phyloP scores from a whole-genome alignment of 2,329 filamentous ascomycete species.

The Pleurostoma richardsiae region DNA sequence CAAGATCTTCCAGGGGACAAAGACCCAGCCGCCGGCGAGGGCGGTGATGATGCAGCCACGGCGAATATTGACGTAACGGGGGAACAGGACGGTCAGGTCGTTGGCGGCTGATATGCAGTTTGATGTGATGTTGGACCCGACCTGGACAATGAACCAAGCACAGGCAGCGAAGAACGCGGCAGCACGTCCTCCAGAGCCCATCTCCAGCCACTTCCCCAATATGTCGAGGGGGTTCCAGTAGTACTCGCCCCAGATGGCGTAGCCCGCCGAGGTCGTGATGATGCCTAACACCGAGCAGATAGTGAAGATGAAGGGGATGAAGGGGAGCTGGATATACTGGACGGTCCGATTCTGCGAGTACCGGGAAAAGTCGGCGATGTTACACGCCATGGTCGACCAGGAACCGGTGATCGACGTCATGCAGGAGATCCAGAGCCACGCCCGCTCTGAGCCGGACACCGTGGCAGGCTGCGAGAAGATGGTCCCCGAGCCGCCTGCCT shows the following conservation, averaged over 20 bases:
- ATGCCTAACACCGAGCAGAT: constrained; percentile 34
- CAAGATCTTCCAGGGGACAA: constrained; percentile 54
- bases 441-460: constrained; percentile 24
- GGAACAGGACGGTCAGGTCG: constrained; percentile 38
- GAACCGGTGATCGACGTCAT: constrained; percentile 6
- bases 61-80: constrained; percentile 37
- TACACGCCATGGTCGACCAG: neutral
- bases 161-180: constrained; percentile 37
- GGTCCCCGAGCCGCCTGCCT: constrained; percentile 34
- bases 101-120: constrained; percentile 37
- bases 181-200: constrained; percentile 22
- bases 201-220: constrained; percentile 1
- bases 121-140: constrained; percentile 40
- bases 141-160: constrained; percentile 35
- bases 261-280: constrained; percentile 36
- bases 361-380: constrained; percentile 1
- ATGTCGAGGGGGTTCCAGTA: constrained; percentile 4
- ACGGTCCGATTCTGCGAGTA: neutral
- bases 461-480: constrained; percentile 39
- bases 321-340: constrained; percentile 7
- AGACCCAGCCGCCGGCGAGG: constrained; percentile 40
- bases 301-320: constrained; percentile 27
- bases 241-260: constrained; percentile 32
- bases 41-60: constrained; percentile 42
- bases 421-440: constrained; percentile 21